Percentiles rank a stretch among this genome's conserved stretches.
These are phyloP conservation scores for Cenchrus fungigraminus DNA, from an alignment of 176 grass and related monocot species.

Conservation along the genomic window DNA sequence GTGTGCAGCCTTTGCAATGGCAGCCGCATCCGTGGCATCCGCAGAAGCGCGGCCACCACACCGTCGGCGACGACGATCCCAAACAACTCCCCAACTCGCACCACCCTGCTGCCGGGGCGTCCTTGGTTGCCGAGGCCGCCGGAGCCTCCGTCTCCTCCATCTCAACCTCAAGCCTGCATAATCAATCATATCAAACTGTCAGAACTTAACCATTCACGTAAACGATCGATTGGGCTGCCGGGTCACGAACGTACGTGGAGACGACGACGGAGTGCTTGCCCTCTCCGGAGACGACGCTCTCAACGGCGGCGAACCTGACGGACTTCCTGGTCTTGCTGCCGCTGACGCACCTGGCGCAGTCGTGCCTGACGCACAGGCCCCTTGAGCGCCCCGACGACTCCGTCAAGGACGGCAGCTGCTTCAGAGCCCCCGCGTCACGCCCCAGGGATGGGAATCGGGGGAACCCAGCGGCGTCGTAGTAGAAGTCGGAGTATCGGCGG, in stretches of 20 bases:
- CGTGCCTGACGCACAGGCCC: conserved; percentile 6
- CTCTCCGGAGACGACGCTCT: not conserved
- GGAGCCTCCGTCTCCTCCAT: not conserved
- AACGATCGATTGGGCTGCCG: too few relatives aligned
- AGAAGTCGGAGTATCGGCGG: conserved; percentile 9
- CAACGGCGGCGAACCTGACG: conserved; percentile 38
- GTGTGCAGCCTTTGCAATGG: conserved; percentile 12
- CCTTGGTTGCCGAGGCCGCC: not conserved
- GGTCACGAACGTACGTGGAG: not conserved
- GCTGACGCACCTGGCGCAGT: conserved; percentile 17
- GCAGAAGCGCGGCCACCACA: not conserved
- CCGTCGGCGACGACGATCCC: not conserved
- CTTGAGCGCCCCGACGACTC: not conserved
- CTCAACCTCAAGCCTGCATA: not conserved
- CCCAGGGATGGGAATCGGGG: conserved; percentile 12
- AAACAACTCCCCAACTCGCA: conserved; percentile 34
- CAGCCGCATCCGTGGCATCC: conserved; percentile 34
- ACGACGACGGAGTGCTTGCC: conserved; percentile 9
- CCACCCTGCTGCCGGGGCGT: not conserved
- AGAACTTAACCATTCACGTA: too few relatives aligned
- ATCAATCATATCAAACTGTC: too few relatives aligned
- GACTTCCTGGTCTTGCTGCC: conserved; percentile 28
- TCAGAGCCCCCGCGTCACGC: not conserved
- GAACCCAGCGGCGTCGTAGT: conserved; percentile 38
- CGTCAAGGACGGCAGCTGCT: too few relatives aligned